Evolutionary conservation across 306 rosid species (phyloP).

Genomic region (Echinosophora koreensis): DNA sequence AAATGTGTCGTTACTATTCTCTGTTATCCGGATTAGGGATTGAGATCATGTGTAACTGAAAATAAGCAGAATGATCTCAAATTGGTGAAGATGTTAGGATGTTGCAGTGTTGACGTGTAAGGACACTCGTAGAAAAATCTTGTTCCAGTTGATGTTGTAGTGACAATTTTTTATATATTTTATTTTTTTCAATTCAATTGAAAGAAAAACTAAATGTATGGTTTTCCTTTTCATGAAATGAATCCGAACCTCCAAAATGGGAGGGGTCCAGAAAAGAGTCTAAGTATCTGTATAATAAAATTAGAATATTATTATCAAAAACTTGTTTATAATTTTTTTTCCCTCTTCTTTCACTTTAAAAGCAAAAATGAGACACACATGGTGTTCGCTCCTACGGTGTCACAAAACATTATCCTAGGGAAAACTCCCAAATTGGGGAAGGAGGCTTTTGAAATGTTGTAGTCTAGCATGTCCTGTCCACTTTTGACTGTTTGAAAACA

Average conservation of each 20-base stretch:
- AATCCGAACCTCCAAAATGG: background rate
- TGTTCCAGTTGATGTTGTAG: conserved; percentile 36
- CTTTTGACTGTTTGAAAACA: conserved; percentile 11
- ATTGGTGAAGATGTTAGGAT: conserved; percentile 12
- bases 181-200: conserved; percentile 20
- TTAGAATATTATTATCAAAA: too few species aligned
- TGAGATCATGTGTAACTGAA: conserved; percentile 34
- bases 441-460: background rate
- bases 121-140: conserved; percentile 43
- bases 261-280: background rate
- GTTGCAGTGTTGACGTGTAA: conserved; percentile 38
- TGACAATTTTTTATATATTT: conserved; percentile 40
- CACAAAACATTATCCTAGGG: background rate
- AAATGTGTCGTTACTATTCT: conserved; percentile 5
- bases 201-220: conserved; percentile 1
- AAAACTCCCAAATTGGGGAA: background rate
- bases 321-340: too few species aligned
- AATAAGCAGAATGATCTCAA: conserved; percentile 43
- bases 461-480: background rate
- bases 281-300: too few species aligned
- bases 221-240: background rate
- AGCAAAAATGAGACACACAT: too few species aligned
- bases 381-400: background rate
- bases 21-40: background rate
- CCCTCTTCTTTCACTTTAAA: too few species aligned